Evolutionary conservation across 1,139 yeast species (phyloP), one percentile per base, ranked within the genome.

Genomic region (Sugiyamaella neomexicana): DNA sequence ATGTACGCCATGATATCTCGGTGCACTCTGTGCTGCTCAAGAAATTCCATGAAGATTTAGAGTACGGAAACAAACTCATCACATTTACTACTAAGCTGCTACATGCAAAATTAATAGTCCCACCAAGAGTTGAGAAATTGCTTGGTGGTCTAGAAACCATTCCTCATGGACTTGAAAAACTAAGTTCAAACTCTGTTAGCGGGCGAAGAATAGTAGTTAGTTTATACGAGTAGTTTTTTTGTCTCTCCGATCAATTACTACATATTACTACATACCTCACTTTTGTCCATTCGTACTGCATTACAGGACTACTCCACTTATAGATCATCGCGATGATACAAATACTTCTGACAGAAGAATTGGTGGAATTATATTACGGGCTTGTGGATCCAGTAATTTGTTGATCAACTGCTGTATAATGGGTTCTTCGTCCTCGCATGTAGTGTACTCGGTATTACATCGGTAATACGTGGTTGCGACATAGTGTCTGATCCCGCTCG

Each of bases 11-110:
- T 1, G 60, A 65, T n/a, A 63, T 71, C 5, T 65, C 65, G 1
- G 58, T 70, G 0, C 69, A 65, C 50, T 68, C 69, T 15, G 77
- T 77, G 1, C 61, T 69, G 10, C 72, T 77, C 36, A 77, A 77
- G 58, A 65, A 65, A 54, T 77, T 77, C 59, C 81, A 77, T 56
- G 81, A 77, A 61, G 72, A 77, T 57, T 49, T 74, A 16, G 62
- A 60, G 7, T 74, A 68, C 61, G 80, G 80, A 12, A 60, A 65
- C 37, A 58, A 62, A 27, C 65, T 77, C 34, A 76, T 77, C 13
- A 49, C 65, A 2, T 63, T 62, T 7, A 76, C 80, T 1, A 64
- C 73, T 1, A 55, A 61, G 4, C 66, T 72, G 5, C 65, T 77
- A 13, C 46, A 32, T 10, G 31, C 15, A 1, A 39, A 45, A 20